These are phyloP conservation scores for Lobosporangium transversale DNA, from an alignment of 192 early-diverging fungal genomes.

Conservation along the genomic window DNA sequence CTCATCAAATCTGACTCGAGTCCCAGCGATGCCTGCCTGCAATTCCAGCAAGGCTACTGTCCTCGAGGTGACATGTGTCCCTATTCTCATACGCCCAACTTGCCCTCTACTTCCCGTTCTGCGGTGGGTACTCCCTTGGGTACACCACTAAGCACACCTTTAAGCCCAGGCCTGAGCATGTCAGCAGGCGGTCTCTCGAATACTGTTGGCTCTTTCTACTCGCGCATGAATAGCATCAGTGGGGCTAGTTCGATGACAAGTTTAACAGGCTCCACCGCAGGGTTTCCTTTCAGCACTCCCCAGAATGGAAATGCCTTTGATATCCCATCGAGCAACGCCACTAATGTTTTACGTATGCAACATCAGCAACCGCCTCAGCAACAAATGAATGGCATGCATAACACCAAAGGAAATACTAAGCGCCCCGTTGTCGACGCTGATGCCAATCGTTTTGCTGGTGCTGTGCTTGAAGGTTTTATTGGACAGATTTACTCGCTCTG, in stretches of 20 bases:
- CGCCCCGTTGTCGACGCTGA: slow-evolving; percentile 48
- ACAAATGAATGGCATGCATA: slow-evolving; percentile 6
- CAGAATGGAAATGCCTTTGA: slow-evolving; percentile 33
- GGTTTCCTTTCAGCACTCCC: slow-evolving; percentile 40
- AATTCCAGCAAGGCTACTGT: slow-evolving; percentile 59
- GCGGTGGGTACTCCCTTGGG: slow-evolving; percentile 26
- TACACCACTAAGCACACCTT: no score
- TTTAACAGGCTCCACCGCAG: slow-evolving; percentile 11
- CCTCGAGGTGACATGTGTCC: slow-evolving; percentile 63
- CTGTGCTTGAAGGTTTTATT: slow-evolving; percentile 73
- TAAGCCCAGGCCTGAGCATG: slow-evolving; percentile 34
- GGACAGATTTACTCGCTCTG: slow-evolving; percentile 81
- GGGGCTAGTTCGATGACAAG: slow-evolving; percentile 16
- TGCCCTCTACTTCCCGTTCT: slow-evolving; percentile 30
- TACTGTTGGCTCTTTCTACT: slow-evolving; percentile 28
- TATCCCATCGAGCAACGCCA: slow-evolving; percentile 16
- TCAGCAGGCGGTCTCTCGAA: slow-evolving; percentile 29
- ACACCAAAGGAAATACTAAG: slow-evolving; percentile 31
- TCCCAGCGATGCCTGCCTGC: slow-evolving; percentile 45
- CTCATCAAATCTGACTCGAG: slow-evolving; percentile 31
- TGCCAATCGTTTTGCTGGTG: slow-evolving; percentile 74
- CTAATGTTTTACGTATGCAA: slow-evolving; percentile 27
- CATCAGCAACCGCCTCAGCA: slow-evolving; percentile 20
- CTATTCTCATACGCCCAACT: slow-evolving; percentile 53
- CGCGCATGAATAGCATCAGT: slow-evolving; percentile 30